Evolutionary conservation across 2,329 filamentous ascomycete genomes (phyloP), one percentile per base, ranked within the genome.

Genomic region (Cladosporium phlei): DNA sequence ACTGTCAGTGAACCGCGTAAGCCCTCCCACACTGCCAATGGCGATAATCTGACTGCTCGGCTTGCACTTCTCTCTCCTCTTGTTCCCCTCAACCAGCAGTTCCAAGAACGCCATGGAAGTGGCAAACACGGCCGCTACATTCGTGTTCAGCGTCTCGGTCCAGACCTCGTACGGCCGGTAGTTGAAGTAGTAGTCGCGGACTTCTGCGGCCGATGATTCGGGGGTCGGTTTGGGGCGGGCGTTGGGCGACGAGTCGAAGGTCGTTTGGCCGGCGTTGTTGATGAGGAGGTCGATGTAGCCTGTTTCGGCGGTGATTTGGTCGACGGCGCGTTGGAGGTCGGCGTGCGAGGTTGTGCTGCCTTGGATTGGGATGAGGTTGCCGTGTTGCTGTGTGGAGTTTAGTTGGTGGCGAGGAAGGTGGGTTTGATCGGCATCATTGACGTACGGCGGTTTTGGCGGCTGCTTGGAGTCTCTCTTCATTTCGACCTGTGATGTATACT

Each of bases 281-380:
- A 78, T 66, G 1, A 78, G 62, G 19, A 78, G 66, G 54, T 79
- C 74, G 47, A 78, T 68, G 52, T 74, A 68, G 32, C 69, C 70
- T 3, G 58, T 58, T 20, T 76, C 68, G 6, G 59, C 51, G 5
- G 66, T 61, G 33, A 77, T 67, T 2, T 60, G 59, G n/a, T 64
- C 60, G 10, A 69, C 72, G 3, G 67, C 70, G 4, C 54, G 54
- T 14, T 64, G 57, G 22, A 76, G 58, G 11, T 70, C 72, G 1
- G 59, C 52, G 19, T 66, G 67, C 16, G 66, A 64, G 4, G 68
- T 69, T 2, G 74, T 67, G 47, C 72, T 69, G 54, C 67, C 69
- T 47, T 67, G 58, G 30, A 75, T 61, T 1, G 71, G 64, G 22
- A 63, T 59, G 45, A 75, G 60, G 32, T 67, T 66, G 29, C 57